phyloP scores from a whole-genome alignment of 2,329 filamentous ascomycete genomes.

The Fusarium sp. region DNA sequence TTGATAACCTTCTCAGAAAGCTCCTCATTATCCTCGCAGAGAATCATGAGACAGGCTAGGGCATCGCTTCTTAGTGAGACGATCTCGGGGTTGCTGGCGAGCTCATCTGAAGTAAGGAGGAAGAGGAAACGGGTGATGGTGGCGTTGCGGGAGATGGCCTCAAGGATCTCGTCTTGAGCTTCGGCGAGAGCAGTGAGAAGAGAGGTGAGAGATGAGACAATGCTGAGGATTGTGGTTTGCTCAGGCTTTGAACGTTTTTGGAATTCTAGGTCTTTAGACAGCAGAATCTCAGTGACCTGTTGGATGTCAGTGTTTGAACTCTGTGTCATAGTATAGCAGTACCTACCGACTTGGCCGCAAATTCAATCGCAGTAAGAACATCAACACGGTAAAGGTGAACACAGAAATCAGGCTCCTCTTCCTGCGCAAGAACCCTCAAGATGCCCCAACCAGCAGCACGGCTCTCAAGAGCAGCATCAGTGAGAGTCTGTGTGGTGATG shows the following conservation, averaged over 20 bases:
- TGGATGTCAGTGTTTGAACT: constrained; percentile 11
- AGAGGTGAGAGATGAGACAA: constrained; percentile 65
- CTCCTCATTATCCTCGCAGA: constrained; percentile 70
- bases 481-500: constrained; percentile 73
- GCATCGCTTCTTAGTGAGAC: constrained; percentile 59
- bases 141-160: constrained; percentile 63
- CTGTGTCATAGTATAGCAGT: background rate
- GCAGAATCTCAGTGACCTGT: constrained; percentile 61
- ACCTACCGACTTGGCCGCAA: constrained; percentile 66
- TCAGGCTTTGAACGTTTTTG: constrained; percentile 65
- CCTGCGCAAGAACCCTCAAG: constrained; percentile 69
- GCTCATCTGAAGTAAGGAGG: constrained; percentile 61
- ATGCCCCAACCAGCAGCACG: constrained; percentile 77
- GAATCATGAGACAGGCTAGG: constrained; percentile 67
- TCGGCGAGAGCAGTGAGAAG: constrained; percentile 68
- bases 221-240: constrained; percentile 65
- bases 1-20: constrained; percentile 66
- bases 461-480: constrained; percentile 72
- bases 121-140: constrained; percentile 67
- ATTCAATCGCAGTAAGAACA: constrained; percentile 70
- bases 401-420: constrained; percentile 76
- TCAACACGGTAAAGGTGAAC: constrained; percentile 74
- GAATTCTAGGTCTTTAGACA: constrained; percentile 58
- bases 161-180: constrained; percentile 70
- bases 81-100: constrained; percentile 59